Conservation (phyloP, 1,284 basidiomycete genomes). For the Meira nashicola region DNA sequence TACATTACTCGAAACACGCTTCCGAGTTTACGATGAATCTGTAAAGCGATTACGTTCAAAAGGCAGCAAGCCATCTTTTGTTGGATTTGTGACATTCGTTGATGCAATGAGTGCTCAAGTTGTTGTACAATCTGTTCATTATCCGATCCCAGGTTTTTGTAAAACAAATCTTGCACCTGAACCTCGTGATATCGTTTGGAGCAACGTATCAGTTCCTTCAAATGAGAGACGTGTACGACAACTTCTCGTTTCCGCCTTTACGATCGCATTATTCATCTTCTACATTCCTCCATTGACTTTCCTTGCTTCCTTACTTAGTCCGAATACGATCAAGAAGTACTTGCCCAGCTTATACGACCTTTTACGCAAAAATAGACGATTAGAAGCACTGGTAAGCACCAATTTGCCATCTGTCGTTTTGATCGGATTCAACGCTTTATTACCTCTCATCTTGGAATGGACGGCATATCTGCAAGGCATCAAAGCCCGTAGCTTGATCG, state of each 20-base stretch:
- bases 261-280: conserved; percentile 62
- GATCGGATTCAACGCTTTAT: conserved; percentile 78
- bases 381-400: conserved; percentile 84
- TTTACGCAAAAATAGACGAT: conserved; percentile 72
- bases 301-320: conserved; percentile 78
- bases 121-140: conserved; percentile 77
- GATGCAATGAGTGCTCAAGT: conserved; percentile 82
- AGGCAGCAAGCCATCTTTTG: conserved; percentile 73
- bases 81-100: conserved; percentile 95
- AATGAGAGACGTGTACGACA: conserved; percentile 41
- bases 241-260: conserved; percentile 56
- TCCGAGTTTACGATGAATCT: conserved; percentile 20
- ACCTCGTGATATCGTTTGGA: conserved; percentile 92
- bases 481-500: conserved; percentile 81
- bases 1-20: conserved; percentile 12
- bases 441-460: conserved; percentile 86
- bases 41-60: conserved; percentile 59
- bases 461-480: conserved; percentile 79
- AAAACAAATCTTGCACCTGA: conserved; percentile 66
- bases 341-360: conserved; percentile 73
- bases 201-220: conserved; percentile 68
- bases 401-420: conserved; percentile 84
- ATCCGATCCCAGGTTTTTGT: conserved; percentile 41
- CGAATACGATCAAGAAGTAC: conserved; percentile 82
- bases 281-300: conserved; percentile 55